These are phyloP conservation scores for Metschnikowia amazonensis DNA, from an alignment of 805 yeast species.

Conservation along the genomic window DNA sequence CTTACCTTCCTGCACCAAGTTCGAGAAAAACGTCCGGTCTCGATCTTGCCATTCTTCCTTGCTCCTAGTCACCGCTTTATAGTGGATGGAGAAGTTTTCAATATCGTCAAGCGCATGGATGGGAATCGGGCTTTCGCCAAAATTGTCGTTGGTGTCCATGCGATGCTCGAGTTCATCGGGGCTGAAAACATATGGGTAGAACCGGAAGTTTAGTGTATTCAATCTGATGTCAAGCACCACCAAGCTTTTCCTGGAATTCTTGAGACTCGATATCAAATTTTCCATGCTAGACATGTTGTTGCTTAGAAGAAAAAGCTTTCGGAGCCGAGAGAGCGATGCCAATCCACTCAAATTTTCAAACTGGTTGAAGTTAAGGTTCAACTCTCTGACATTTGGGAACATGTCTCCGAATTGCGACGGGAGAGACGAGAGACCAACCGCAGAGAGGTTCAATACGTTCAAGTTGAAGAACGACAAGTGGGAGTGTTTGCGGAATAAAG, in stretches of 20 bases:
- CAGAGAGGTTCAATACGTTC: constrained; percentile 41
- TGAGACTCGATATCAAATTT: constrained; percentile 28
- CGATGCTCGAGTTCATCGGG: constrained; percentile 35
- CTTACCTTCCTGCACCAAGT: constrained; percentile 20
- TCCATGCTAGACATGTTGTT: constrained; percentile 39
- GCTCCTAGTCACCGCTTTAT: constrained; percentile 35
- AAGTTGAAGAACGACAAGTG: constrained; percentile 30
- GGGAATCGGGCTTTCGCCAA: constrained; percentile 32
- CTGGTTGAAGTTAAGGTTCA: constrained; percentile 50
- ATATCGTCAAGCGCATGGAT: constrained; percentile 49
- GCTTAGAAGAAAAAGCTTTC: constrained; percentile 42
- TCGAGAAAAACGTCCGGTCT: constrained; percentile 29
- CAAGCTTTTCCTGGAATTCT: constrained; percentile 30
- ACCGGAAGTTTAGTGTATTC: constrained; percentile 44
- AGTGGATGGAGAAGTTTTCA: constrained; percentile 48
- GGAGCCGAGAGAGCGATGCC: constrained; percentile 30
- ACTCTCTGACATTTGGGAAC: constrained; percentile 46
- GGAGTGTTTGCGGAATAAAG: neutral
- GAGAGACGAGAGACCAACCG: constrained; percentile 39
- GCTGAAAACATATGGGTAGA: constrained; percentile 53
- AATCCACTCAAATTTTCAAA: constrained; percentile 34
- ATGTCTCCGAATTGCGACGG: constrained; percentile 34
- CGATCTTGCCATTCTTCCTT: constrained; percentile 39
- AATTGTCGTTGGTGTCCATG: constrained; percentile 6
- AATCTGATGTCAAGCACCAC: constrained; percentile 45